Base-by-base conservation (phyloP, 129 eudicot species). In the Daucus carota region DNA sequence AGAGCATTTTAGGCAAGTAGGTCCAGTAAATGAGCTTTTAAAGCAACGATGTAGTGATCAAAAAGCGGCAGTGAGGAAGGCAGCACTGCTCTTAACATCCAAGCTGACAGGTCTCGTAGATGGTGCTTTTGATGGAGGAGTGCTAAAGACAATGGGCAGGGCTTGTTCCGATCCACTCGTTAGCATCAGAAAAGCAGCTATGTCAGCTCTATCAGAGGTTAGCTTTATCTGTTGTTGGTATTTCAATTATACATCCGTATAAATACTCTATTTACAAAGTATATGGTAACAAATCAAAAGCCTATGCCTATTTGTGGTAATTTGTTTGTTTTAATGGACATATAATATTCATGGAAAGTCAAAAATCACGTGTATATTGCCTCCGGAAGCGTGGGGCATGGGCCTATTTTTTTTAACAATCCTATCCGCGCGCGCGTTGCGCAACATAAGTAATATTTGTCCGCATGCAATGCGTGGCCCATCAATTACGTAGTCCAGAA, bases 151-250 rank as follows among this genome's bases (percentile, higher is more conserved):
- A 50, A 89, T 95, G 84, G 99, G 99, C 17, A 84, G 88, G 80
- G 86, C 91, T 52, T 95, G 99, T 84, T 95, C 97, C 36, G 97
- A 95, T 86, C 92, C 89, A 66, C 96, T 95, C 85, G 96, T 95
- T 81, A 95, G 99, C 85, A 95, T 95, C 63, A 74, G 99, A 84
- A 95, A 95, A 83, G 97, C 93, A 44, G 97, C 97, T 67, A 78
- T 89, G 72, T 87, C 97, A 54, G 91, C 99, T 76, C 77, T 95
- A 41, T 95, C 99, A 22, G 99, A 95, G 99, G 99, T 95, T 69
- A 74, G 70, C 74, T 42, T 26, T 22, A 62, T 75, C 54, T 59
- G 8, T 57, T 36, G n/a, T 32, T 38, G 76, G 40, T 33, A 24
- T 32, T 31, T 16, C 31, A 42, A 66, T 26, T 17, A n/a, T 70